These are phyloP conservation scores for Apophysomyces ossiformis DNA, from an alignment of 371 early-diverging fungal genomes.

Conservation along the genomic window DNA sequence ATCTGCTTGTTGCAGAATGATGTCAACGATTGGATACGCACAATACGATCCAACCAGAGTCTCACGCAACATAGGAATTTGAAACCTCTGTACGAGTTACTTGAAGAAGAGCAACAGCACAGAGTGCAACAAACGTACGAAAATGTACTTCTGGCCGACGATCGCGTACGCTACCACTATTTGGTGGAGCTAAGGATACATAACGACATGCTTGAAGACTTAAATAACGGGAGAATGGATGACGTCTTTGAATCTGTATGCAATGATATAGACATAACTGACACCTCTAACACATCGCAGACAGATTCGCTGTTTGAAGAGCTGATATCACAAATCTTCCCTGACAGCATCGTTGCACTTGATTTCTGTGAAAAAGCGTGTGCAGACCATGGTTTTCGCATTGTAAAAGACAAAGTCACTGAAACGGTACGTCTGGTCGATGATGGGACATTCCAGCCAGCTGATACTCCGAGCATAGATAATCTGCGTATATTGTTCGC, in stretches of 20 bases:
- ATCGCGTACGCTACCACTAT: neutral
- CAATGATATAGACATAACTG: neutral
- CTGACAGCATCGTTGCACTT: neutral
- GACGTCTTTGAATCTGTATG: neutral
- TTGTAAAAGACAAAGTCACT: neutral
- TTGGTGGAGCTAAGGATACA: neutral
- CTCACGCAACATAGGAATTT: neutral
- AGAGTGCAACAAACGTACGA: neutral
- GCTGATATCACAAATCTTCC: neutral
- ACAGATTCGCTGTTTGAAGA: neutral
- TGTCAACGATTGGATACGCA: neutral
- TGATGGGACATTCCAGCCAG: neutral
- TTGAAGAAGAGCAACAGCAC: neutral
- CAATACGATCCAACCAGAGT: neutral
- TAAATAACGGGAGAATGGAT: neutral
- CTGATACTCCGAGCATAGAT: neutral
- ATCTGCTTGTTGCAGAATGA: neutral
- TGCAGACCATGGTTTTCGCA: neutral
- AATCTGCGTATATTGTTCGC: neutral
- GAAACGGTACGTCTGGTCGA: neutral
- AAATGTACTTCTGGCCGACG: neutral
- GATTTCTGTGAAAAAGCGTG: neutral
- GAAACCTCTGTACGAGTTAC: neutral
- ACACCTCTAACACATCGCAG: neutral
- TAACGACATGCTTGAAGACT: neutral